Evolutionary conservation across 345 rosid species (phyloP).

Genomic region (Hibiscus syriacus): DNA sequence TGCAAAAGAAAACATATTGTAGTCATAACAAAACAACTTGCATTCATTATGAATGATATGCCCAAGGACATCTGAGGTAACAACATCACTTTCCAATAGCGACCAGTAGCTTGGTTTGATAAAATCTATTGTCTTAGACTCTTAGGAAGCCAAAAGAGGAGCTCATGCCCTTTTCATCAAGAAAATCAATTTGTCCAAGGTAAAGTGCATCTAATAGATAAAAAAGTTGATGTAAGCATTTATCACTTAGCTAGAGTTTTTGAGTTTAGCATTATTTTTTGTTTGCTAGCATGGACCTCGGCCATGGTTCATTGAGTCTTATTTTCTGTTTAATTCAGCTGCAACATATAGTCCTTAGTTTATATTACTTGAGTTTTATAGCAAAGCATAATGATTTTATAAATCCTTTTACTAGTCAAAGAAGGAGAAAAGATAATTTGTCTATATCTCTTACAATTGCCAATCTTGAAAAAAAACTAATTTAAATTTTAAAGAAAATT

Average conservation of each 20-base stretch:
- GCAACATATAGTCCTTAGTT: not conserved
- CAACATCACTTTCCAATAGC: not conserved
- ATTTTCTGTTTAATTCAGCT: not conserved
- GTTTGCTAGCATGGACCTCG: not conserved
- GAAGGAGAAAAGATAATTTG: not conserved
- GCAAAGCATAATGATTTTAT: not conserved
- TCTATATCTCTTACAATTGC: not conserved
- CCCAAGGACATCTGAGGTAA: not conserved
- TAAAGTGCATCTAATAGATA: not conserved
- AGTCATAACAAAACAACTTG: not conserved
- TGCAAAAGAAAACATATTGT: not conserved
- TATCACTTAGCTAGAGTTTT: not conserved
- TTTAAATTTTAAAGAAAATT: not conserved
- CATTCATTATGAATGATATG: not conserved
- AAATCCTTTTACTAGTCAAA: not conserved
- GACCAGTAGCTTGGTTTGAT: not conserved
- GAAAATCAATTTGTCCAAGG: not conserved
- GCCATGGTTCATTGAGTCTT: not conserved
- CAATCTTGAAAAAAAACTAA: not conserved
- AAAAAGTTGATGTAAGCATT: not conserved
- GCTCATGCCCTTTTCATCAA: not conserved
- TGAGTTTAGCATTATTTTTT: not conserved
- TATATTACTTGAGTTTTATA: not conserved
- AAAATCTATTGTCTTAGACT: not conserved
- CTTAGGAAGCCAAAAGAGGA: not conserved